Conservation (phyloP, 2,329 filamentous ascomycete species). For the Karstenula rhodostoma region DNA sequence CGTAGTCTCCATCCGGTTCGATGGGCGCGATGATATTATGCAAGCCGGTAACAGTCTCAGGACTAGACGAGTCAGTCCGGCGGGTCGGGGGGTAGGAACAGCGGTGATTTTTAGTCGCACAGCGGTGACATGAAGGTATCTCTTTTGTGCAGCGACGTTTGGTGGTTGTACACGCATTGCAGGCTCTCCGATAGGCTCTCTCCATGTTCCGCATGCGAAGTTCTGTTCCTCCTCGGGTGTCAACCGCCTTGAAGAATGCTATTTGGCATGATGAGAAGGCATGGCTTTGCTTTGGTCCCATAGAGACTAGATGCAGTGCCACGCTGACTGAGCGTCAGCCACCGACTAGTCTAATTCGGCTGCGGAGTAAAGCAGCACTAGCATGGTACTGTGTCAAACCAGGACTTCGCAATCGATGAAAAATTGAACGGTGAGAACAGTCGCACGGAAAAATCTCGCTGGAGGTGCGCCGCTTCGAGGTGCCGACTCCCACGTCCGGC, state of each 20-base stretch:
- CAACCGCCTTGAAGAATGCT: too few relatives aligned
- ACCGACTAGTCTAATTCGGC: too few relatives aligned
- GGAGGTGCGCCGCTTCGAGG: not conserved
- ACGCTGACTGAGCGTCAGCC: too few relatives aligned
- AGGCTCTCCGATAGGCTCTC: constrained; percentile 2
- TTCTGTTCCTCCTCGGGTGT: too few relatives aligned
- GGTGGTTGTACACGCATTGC: not conserved
- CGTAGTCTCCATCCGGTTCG: not conserved
- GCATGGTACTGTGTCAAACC: too few relatives aligned
- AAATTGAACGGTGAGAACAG: not conserved
- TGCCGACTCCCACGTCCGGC: not conserved
- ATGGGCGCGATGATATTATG: not conserved
- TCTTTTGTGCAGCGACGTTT: constrained; percentile 8
- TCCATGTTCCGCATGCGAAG: too few relatives aligned
- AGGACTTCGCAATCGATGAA: too few relatives aligned
- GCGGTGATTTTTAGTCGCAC: not conserved
- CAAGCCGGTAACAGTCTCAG: not conserved
- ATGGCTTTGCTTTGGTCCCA: too few relatives aligned
- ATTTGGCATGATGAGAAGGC: too few relatives aligned
- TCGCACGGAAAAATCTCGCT: not conserved
- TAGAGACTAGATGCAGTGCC: too few relatives aligned
- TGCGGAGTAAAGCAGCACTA: too few relatives aligned
- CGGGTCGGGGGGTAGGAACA: not conserved
- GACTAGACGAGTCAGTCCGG: not conserved
- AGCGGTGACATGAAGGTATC: not conserved